Evolutionary conservation across 1,284 basidiomycete genomes (phyloP).

Genomic region (Butyriboletus pseudospeciosus): DNA sequence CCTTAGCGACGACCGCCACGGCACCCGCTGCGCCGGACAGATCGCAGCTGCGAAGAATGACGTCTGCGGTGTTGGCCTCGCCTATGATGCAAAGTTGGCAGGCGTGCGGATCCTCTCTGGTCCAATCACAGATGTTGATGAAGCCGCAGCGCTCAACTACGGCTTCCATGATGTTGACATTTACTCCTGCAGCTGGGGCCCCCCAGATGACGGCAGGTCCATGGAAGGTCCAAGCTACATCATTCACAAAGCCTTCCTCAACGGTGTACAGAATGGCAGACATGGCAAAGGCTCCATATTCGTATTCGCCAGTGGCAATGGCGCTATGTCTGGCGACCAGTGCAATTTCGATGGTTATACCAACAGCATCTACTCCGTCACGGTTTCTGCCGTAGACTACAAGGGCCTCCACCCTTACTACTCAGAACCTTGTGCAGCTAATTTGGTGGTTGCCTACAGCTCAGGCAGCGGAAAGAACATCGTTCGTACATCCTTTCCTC

Average conservation of each 20-base stretch:
- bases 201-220: slow-evolving; percentile 89
- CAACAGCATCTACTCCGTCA: slow-evolving; percentile 95
- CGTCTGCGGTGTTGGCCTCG: slow-evolving; percentile 93
- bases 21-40: slow-evolving; percentile 97
- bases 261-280: slow-evolving; percentile 91
- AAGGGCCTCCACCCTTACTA: slow-evolving; percentile 95
- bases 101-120: slow-evolving; percentile 95
- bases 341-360: slow-evolving; percentile 99
- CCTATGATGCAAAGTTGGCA: slow-evolving; percentile 87
- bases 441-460: slow-evolving; percentile 94
- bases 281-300: slow-evolving; percentile 89
- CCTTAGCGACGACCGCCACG: slow-evolving; percentile 91
- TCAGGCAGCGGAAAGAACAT: slow-evolving; percentile 94
- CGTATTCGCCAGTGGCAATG: slow-evolving; percentile 98
- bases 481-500: slow-evolving; percentile 46
- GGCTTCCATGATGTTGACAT: slow-evolving; percentile 92
- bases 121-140: slow-evolving; percentile 97
- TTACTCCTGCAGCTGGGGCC: slow-evolving; percentile 95
- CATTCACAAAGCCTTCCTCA: slow-evolving; percentile 92
- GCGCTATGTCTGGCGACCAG: slow-evolving; percentile 87
- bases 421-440: slow-evolving; percentile 95
- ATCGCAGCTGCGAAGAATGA: slow-evolving; percentile 96
- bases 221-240: slow-evolving; percentile 95
- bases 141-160: slow-evolving; percentile 93
- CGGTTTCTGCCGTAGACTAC: slow-evolving; percentile 90